These are phyloP conservation scores for Salix purpurea DNA, from an alignment of 345 rosid species.

Conservation along the genomic window DNA sequence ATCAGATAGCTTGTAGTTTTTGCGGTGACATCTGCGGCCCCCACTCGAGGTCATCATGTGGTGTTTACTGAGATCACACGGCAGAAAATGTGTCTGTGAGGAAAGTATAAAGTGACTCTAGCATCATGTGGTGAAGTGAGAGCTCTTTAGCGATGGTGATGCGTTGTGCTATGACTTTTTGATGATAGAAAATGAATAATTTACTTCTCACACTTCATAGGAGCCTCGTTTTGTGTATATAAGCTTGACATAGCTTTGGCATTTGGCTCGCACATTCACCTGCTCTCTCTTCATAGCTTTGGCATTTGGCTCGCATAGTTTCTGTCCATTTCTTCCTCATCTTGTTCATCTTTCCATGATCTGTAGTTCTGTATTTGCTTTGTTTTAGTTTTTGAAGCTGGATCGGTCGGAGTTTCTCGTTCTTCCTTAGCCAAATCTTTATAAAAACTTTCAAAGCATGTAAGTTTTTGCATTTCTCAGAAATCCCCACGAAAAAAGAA, in stretches of 20 bases:
- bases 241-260: neutral
- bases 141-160: constrained; percentile 8
- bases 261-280: neutral
- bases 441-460: constrained; percentile 31
- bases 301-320: neutral
- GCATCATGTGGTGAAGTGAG: neutral
- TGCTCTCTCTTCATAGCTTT: neutral
- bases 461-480: constrained; percentile 8
- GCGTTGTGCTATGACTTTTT: constrained; percentile 36
- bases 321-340: neutral
- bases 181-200: neutral
- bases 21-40: neutral
- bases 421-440: constrained; percentile 17
- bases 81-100: constrained; percentile 8
- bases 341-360: neutral
- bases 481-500: neutral
- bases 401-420: constrained; percentile 6
- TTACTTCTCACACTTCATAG: neutral
- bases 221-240: neutral
- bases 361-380: neutral
- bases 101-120: constrained; percentile 9
- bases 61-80: neutral
- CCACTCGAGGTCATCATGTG: neutral
- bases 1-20: neutral
- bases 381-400: constrained; percentile 13